Percentiles rank a stretch among this genome's conserved stretches.
Evolutionary conservation across 1,284 basidiomycete genomes (phyloP).

Genomic region (Moniliella sp.): DNA sequence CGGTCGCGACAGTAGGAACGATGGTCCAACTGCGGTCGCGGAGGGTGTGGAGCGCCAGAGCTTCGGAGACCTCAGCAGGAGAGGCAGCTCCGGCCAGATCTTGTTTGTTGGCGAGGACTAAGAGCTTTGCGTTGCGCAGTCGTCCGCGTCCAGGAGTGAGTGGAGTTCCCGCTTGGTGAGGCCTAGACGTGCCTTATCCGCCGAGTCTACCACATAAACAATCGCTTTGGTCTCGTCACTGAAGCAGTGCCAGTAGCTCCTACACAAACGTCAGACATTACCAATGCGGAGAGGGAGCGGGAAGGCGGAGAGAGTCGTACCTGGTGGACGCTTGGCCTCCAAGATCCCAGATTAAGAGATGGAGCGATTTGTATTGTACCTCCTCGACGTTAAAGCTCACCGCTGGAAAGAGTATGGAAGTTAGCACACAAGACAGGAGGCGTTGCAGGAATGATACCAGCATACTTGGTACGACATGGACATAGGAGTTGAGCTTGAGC

Average conservation of each 20-base stretch:
- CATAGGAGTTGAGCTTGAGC: constrained; percentile 94
- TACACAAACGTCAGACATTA: too few species aligned
- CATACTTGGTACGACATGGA: too few species aligned
- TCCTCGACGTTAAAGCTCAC: constrained; percentile 44
- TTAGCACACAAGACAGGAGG: too few species aligned
- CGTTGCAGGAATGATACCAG: too few species aligned
- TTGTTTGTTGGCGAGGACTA: constrained; percentile 99
- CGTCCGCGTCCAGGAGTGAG: constrained; percentile 80
- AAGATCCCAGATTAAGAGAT: constrained; percentile 34
- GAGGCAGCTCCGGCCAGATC: constrained; percentile 77
- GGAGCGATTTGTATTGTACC: constrained; percentile 36
- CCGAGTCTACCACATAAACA: constrained; percentile 46
- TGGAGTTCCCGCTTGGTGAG: constrained; percentile 91
- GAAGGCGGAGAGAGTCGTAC: too few species aligned
- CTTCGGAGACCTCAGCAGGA: constrained; percentile 93
- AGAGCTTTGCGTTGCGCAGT: constrained; percentile 86
- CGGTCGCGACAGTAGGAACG: constrained; percentile 45
- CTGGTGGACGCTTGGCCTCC: constrained; percentile 38
- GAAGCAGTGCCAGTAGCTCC: constrained; percentile 81
- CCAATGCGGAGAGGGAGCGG: too few species aligned
- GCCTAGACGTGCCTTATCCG: constrained; percentile 80
- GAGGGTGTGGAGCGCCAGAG: constrained; percentile 82
- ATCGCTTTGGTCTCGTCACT: constrained; percentile 46
- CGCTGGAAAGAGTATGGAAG: constrained; percentile 96
- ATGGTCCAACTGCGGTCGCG: constrained; percentile 96